A percentile compares a stretch with the other conserved stretches of the same genome.
Evolutionary conservation across 2,329 filamentous ascomycete genomes (phyloP).

Genomic region (Aspergillus latus): DNA sequence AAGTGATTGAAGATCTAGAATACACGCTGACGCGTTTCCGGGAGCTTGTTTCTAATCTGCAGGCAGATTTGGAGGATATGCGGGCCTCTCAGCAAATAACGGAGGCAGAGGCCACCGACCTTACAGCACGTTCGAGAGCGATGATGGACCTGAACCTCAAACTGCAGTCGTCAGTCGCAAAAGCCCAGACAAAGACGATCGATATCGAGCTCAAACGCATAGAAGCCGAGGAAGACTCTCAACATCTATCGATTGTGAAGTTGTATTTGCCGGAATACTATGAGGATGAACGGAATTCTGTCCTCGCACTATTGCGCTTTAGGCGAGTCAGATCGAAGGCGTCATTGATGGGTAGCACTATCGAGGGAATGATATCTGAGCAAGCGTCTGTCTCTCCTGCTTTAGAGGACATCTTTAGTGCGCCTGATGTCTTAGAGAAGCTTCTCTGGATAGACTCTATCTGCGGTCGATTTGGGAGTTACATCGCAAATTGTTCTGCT

Average conservation of each 20-base stretch:
- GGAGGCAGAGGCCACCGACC: constrained; percentile 86
- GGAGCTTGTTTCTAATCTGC: constrained; percentile 80
- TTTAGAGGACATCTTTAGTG: constrained; percentile 74
- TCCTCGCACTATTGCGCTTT: constrained; percentile 85
- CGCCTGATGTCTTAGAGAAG: constrained; percentile 80
- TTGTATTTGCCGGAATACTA: constrained; percentile 85
- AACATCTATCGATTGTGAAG: constrained; percentile 86
- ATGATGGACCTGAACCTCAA: constrained; percentile 98
- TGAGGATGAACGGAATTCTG: constrained; percentile 75
- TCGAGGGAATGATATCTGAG: constrained; percentile 74
- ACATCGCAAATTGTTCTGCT: constrained; percentile 74
- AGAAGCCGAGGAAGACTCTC: constrained; percentile 82
- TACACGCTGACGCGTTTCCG: constrained; percentile 87
- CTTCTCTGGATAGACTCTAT: constrained; percentile 79
- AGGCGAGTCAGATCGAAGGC: constrained; percentile 88
- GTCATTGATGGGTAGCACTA: constrained; percentile 70
- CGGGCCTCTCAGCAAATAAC: constrained; percentile 87
- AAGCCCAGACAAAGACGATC: constrained; percentile 91
- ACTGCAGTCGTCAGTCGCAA: constrained; percentile 82
- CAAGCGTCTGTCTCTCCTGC: constrained; percentile 64
- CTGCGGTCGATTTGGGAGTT: constrained; percentile 79
- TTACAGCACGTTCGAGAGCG: constrained; percentile 81
- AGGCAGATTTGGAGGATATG: constrained; percentile 87
- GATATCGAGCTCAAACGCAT: constrained; percentile 83
- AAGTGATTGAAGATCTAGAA: constrained; percentile 80